Base-by-base conservation (phyloP, 805 yeast species). In the Suhomyces sp. region DNA sequence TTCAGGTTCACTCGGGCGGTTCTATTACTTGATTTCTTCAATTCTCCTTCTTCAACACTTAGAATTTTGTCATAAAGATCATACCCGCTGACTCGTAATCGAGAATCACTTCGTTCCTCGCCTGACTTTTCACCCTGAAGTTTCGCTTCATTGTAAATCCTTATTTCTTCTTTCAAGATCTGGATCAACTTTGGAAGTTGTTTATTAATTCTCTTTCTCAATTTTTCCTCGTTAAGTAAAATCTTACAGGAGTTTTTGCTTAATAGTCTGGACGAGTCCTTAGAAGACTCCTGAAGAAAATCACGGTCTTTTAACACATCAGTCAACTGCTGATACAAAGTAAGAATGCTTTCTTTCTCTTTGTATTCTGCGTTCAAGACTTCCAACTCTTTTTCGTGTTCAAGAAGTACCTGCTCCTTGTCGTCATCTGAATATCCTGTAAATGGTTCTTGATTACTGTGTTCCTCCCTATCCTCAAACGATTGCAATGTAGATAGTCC, bases 161-260 rank as follows among this genome's bases (percentile, higher is more conserved):
- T 39, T 4, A 86, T 48, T 32, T 72, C 73, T 1, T 42, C 26
- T 40, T 72, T 74, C 31, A 91, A 58, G 1, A 68, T 74, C 4
- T 63, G 58, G 7, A 86, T 60, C 0, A 83, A 67, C 23, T 68
- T 65, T 0, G 98, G 98, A 46, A 86, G 63, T 46, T 75, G 74
- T 50, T 78, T 77, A n/a, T 75, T 61, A 6, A 90, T 68, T 35
- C 74, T 73, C 46, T 82, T 82, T 36, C 97, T 66, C 25, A 79
- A 66, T 50, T 73, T 81, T 53, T 88, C 96, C 54, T 91, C 98
- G 38, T 82, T 75, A 38, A 84, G 68, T 39, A 91, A 63, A 16
- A 90, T 81, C 41, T 80, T 81, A 44, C 91, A 90, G 2, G 88
- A 82, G 48, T 83, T 81, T 50, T 85, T 77, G 43, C 83, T 77